phyloP scores from a whole-genome alignment of 352 stramenopile genomes.

The Phytophthora pisi region DNA sequence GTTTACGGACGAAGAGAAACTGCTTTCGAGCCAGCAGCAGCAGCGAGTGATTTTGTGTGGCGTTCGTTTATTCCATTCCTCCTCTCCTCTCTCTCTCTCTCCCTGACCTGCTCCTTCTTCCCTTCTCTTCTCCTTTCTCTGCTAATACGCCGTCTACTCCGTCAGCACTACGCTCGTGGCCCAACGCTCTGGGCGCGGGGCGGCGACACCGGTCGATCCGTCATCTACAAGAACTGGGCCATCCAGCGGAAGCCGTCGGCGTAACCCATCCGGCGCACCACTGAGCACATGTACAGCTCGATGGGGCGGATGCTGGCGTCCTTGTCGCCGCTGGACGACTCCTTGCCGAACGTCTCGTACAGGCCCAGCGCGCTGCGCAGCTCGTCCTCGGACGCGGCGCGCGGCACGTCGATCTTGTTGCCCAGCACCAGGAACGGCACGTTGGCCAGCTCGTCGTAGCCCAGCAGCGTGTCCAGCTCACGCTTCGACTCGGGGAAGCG shows the following conservation, averaged over 20 bases:
- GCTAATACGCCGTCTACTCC: constrained; percentile 35
- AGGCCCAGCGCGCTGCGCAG: constrained; percentile 96
- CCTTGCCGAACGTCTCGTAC: constrained; percentile 99
- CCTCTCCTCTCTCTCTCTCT: constrained; percentile 7
- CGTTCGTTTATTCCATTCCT: constrained; percentile 33
- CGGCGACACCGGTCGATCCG: constrained; percentile 16
- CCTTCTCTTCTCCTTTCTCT: constrained; percentile 21
- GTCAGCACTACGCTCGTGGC: too few relatives aligned
- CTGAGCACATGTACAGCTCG: constrained; percentile 99
- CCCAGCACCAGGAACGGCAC: constrained; percentile 99
- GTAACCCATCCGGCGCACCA: constrained; percentile 98
- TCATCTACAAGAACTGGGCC: constrained; percentile 88
- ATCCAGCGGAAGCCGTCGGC: constrained; percentile 95
- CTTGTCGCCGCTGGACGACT: constrained; percentile 85
- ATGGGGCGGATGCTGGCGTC: constrained; percentile 94
- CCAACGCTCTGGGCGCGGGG: constrained; percentile 4
- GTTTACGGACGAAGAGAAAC: neutral
- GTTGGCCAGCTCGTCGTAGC: constrained; percentile 97
- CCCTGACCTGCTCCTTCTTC: constrained; percentile 16
- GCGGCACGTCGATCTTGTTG: constrained; percentile 99
- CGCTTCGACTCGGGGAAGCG: constrained; percentile 99
- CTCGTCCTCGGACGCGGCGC: constrained; percentile 98
- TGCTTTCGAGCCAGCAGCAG: constrained; percentile 10
- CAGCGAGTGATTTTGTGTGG: constrained; percentile 21
- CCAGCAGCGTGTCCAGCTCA: constrained; percentile 97